Conservation (phyloP, 2,329 filamentous ascomycete species). For the Penicillium brasilianum region DNA sequence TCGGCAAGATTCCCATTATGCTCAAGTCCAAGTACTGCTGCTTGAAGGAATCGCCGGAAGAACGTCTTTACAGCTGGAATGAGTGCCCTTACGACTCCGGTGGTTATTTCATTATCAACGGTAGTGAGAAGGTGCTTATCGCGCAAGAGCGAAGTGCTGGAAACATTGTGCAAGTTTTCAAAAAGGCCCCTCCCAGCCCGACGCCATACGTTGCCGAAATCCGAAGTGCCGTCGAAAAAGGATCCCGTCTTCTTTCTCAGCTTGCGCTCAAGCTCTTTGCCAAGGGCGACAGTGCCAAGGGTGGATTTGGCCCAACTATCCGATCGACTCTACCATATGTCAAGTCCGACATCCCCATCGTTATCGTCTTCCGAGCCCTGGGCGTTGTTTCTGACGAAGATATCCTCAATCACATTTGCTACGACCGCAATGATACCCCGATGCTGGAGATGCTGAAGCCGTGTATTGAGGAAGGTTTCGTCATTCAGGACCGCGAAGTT, state of each 20-base stretch:
- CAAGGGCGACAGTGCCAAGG: slow-evolving; percentile 79
- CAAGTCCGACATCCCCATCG: slow-evolving; percentile 90
- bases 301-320: slow-evolving; percentile 84
- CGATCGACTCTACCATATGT: slow-evolving; percentile 92
- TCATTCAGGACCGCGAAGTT: slow-evolving; percentile 92
- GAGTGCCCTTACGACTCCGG: slow-evolving; percentile 98
- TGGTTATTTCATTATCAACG: slow-evolving; percentile 99
- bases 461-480: slow-evolving; percentile 95
- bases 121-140: slow-evolving; percentile 97
- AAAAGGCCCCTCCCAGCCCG: slow-evolving; percentile 90
- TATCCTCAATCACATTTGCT: slow-evolving; percentile 97
- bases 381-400: slow-evolving; percentile 97
- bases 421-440: slow-evolving; percentile 90
- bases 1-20: slow-evolving; percentile 97
- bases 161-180: slow-evolving; percentile 99
- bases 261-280: slow-evolving; percentile 88
- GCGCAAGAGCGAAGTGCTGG: slow-evolving; percentile 96
- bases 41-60: slow-evolving; percentile 79
- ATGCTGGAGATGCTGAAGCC: slow-evolving; percentile 98
- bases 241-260: slow-evolving; percentile 90
- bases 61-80: slow-evolving; percentile 86
- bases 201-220: slow-evolving; percentile 96
- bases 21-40: slow-evolving; percentile 96
- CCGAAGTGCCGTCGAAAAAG: slow-evolving; percentile 93
- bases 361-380: slow-evolving; percentile 91